Conservation (phyloP, 176 grass and related monocot genomes). For the Secale cereale region DNA sequence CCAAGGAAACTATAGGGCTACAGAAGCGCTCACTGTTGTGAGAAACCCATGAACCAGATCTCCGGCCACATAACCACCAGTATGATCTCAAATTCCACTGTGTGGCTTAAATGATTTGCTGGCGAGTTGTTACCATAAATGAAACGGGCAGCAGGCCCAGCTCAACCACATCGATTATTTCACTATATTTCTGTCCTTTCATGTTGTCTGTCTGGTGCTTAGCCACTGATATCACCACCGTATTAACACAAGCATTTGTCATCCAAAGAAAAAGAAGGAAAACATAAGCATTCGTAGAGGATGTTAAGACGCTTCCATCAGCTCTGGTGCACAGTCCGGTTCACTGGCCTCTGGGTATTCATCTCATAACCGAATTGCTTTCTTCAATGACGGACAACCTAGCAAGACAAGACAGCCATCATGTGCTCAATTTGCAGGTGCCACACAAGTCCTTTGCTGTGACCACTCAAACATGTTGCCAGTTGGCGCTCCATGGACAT, state of each 20-base stretch:
- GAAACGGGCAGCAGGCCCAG: conserved; percentile 15
- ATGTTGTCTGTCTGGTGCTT: conserved; percentile 6
- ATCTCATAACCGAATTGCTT: conserved; percentile 14
- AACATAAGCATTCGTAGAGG: conserved; percentile 10
- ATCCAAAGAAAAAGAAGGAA: too few species aligned
- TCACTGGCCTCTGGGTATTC: background rate
- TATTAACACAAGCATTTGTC: conserved; percentile 22
- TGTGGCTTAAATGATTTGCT: conserved; percentile 29
- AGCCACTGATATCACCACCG: background rate
- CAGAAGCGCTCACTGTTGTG: conserved; percentile 9
- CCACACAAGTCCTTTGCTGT: background rate
- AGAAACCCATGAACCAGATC: conserved; percentile 22
- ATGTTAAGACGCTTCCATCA: conserved; percentile 38
- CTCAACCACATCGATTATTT: conserved; percentile 15
- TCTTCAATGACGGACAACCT: background rate
- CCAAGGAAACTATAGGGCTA: conserved; percentile 26
- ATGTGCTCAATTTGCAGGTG: background rate
- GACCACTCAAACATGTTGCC: conserved; percentile 13
- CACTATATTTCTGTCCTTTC: conserved; percentile 33
- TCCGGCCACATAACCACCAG: conserved; percentile 7
- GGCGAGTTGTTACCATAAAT: conserved; percentile 33
- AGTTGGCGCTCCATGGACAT: conserved; percentile 5
- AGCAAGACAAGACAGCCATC: background rate
- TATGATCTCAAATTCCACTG: conserved; percentile 19
- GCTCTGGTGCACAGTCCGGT: background rate